Evolutionary conservation across 805 yeast species (phyloP).

Genomic region (Teunomyces panamensis): DNA sequence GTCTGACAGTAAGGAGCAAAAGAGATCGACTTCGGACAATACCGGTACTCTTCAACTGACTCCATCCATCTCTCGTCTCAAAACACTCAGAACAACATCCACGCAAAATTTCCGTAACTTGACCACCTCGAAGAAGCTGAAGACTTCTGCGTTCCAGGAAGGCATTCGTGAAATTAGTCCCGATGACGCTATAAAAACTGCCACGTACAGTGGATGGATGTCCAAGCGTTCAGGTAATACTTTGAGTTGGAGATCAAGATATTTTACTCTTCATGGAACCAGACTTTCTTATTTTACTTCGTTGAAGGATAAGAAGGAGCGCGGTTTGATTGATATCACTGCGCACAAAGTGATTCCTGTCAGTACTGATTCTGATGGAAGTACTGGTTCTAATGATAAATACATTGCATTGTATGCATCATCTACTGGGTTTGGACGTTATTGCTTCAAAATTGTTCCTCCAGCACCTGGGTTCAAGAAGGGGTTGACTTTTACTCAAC

Average conservation of each 20-base stretch:
- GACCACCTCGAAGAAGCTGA: conserved; percentile 51
- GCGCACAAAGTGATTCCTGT: conserved; percentile 85
- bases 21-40: conserved; percentile 39
- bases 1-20: conserved; percentile 16
- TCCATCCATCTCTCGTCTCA: conserved; percentile 37
- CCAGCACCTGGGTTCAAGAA: conserved; percentile 97
- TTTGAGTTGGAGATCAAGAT: conserved; percentile 86
- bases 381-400: conserved; percentile 74
- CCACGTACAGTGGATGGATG: conserved; percentile 93
- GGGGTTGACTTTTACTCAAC: conserved; percentile 95
- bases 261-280: conserved; percentile 86
- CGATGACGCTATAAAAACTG: conserved; percentile 69
- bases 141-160: conserved; percentile 80
- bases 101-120: conserved; percentile 48
- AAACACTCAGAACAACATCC: conserved; percentile 52
- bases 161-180: conserved; percentile 80
- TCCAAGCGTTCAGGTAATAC: conserved; percentile 78
- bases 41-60: conserved; percentile 7
- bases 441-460: conserved; percentile 88
- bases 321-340: conserved; percentile 92
- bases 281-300: conserved; percentile 83
- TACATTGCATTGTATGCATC: conserved; percentile 86
- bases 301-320: conserved; percentile 75
- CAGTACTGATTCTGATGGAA: conserved; percentile 33
- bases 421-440: conserved; percentile 89